These are phyloP conservation scores for Lachancea waltii DNA, from an alignment of 805 yeast species.

Conservation along the genomic window DNA sequence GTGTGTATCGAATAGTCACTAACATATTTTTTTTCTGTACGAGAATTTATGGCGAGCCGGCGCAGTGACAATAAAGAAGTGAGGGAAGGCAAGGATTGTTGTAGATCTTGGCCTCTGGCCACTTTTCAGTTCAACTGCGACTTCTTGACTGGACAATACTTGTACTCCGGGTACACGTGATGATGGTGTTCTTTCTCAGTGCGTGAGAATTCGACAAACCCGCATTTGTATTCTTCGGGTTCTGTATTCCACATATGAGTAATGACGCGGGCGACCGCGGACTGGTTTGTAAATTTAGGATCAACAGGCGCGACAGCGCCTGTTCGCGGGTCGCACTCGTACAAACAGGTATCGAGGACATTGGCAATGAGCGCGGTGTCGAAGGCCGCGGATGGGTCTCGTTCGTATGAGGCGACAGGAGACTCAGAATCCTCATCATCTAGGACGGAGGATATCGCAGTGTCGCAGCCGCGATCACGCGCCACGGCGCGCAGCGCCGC, in stretches of 20 bases:
- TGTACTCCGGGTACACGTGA: constrained; percentile 39
- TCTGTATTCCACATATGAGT: constrained; percentile 43
- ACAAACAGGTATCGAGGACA: constrained; percentile 6
- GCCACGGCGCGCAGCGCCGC: constrained; percentile 9
- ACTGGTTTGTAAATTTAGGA: constrained; percentile 8
- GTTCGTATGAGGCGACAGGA: not conserved
- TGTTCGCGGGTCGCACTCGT: constrained; percentile 1
- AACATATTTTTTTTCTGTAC: not conserved
- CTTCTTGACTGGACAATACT: constrained; percentile 33
- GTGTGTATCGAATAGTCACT: constrained; percentile 5
- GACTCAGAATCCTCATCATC: not conserved
- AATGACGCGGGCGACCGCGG: constrained; percentile 31
- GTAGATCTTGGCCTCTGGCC: too few species aligned
- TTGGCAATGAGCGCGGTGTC: constrained; percentile 1
- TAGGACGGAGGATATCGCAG: not conserved
- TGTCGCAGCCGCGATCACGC: constrained; percentile 4
- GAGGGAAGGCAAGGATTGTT: too few species aligned
- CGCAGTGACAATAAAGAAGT: too few species aligned
- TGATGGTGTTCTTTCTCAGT: constrained; percentile 38
- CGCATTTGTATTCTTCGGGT: constrained; percentile 32
- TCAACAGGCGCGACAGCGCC: constrained; percentile 5
- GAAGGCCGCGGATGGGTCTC: not conserved
- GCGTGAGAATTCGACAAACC: constrained; percentile 34
- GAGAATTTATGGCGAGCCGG: too few species aligned
- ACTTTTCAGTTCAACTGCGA: constrained; percentile 2